phyloP scores from a whole-genome alignment of 1,139 yeast species.

The Saccharomyces hybrid region DNA sequence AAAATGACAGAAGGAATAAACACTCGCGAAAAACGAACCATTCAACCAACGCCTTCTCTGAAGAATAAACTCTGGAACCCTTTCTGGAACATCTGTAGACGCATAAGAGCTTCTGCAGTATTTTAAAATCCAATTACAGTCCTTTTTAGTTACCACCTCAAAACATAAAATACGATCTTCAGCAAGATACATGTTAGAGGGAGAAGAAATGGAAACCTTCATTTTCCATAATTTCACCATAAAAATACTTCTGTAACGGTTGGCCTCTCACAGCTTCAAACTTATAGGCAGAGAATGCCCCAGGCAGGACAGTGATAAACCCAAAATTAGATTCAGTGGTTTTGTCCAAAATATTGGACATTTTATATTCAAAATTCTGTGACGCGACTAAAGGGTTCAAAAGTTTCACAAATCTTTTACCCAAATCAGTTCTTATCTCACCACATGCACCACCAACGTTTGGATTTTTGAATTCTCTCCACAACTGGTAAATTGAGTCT shows the following conservation, averaged over 20 bases:
- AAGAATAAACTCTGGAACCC: slow-evolving; percentile 74
- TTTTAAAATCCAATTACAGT: slow-evolving; percentile 76
- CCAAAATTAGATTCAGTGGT: slow-evolving; percentile 88
- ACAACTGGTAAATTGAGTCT: slow-evolving; percentile 71
- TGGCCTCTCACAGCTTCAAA: slow-evolving; percentile 74
- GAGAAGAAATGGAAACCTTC: slow-evolving; percentile 64
- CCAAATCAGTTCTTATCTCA: slow-evolving; percentile 84
- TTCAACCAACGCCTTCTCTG: slow-evolving; percentile 95
- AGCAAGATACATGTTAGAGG: slow-evolving; percentile 86
- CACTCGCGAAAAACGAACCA: slow-evolving; percentile 93
- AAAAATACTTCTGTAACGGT: slow-evolving; percentile 82
- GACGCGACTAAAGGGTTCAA: slow-evolving; percentile 85
- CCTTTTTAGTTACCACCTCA: slow-evolving; percentile 76
- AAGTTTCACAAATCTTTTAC: slow-evolving; percentile 58
- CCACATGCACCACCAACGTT: slow-evolving; percentile 95
- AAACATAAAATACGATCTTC: slow-evolving; percentile 93
- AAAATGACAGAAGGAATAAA: slow-evolving; percentile 71
- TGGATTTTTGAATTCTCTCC: slow-evolving; percentile 83
- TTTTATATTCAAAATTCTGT: slow-evolving; percentile 86
- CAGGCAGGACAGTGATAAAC: slow-evolving; percentile 81
- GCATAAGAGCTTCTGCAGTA: slow-evolving; percentile 89
- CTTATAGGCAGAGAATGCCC: slow-evolving; percentile 88
- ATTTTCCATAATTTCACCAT: slow-evolving; percentile 74
- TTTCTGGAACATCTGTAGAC: slow-evolving; percentile 92
- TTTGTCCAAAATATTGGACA: slow-evolving; percentile 84